Evolutionary conservation across 2,329 filamentous ascomycete species (phyloP).

Genomic region (Xylariales sp.): DNA sequence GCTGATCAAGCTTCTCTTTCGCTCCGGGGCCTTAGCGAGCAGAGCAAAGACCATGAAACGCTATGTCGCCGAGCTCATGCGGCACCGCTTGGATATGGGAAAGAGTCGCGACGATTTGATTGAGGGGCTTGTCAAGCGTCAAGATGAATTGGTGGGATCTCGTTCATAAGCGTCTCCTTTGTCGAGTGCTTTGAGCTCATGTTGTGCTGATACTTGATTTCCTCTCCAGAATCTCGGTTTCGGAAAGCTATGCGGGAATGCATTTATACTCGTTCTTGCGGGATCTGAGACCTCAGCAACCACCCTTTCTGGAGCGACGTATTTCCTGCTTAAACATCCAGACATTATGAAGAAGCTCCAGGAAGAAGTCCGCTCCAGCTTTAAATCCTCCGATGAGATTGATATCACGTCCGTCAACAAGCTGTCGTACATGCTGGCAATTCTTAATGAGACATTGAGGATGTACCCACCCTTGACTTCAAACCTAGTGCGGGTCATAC

Average conservation of each 20-base stretch:
- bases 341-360: constrained; percentile 25
- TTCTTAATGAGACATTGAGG: constrained; percentile 37
- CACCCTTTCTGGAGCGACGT: constrained; percentile 22
- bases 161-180: no score
- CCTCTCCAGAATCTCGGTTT: constrained; percentile 18
- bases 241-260: constrained; percentile 19
- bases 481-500: constrained; percentile 16
- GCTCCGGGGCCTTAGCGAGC: constrained; percentile 6
- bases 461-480: constrained; percentile 31
- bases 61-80: constrained; percentile 17
- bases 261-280: constrained; percentile 21
- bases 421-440: constrained; percentile 35
- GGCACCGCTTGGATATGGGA: constrained; percentile 15
- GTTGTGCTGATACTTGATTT: no score
- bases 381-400: constrained; percentile 32
- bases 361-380: constrained; percentile 33
- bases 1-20: constrained; percentile 16
- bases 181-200: no score
- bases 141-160: constrained; percentile 23
- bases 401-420: constrained; percentile 25
- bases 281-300: constrained; percentile 26
- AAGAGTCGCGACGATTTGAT: constrained; percentile 23
- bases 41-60: constrained; percentile 9
- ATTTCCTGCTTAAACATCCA: constrained; percentile 24
- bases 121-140: constrained; percentile 23